phyloP scores from a whole-genome alignment of 352 stramenopile genomes.

The Phytopythium mirpurense region DNA sequence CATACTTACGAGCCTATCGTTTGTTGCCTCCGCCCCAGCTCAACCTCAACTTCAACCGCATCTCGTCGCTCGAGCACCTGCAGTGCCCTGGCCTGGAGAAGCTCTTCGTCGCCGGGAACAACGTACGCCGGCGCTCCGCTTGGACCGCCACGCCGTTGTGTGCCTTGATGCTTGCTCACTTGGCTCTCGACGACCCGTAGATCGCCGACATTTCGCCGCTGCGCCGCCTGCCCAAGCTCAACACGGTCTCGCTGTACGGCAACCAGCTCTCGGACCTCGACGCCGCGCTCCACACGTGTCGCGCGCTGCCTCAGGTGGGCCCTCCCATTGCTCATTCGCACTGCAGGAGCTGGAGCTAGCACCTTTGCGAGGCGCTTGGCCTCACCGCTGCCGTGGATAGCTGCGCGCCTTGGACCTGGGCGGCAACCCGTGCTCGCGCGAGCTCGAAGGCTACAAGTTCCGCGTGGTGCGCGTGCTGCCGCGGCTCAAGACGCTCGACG shows the following conservation, averaged over 20 bases:
- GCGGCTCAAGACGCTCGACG: conserved; percentile 65
- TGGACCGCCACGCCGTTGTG: not conserved
- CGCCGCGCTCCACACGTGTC: conserved; percentile 42
- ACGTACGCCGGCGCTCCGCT: conserved; percentile 14
- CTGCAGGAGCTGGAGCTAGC: too few relatives aligned
- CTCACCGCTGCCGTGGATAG: conserved; percentile 14
- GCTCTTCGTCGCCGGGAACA: conserved; percentile 59
- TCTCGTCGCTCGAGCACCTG: conserved; percentile 38
- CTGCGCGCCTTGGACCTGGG: conserved; percentile 65
- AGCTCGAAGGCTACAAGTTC: conserved; percentile 72
- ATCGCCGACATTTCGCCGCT: conserved; percentile 43
- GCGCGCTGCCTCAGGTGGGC: conserved; percentile 38
- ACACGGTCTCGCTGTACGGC: conserved; percentile 56
- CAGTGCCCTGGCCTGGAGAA: conserved; percentile 59
- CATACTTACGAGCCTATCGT: too few relatives aligned
- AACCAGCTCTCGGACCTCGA: conserved; percentile 48
- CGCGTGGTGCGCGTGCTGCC: conserved; percentile 50
- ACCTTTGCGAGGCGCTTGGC: not conserved
- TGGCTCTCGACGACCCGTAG: conserved; percentile 9
- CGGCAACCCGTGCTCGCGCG: conserved; percentile 63
- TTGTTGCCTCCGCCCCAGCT: conserved; percentile 20
- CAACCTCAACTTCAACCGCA: conserved; percentile 69
- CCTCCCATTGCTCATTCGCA: too few relatives aligned
- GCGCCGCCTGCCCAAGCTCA: conserved; percentile 39
- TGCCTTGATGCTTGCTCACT: not conserved